These are phyloP conservation scores for Talaromyces thailandensis DNA, from an alignment of 495 filamentous ascomycete genomes.

Conservation along the genomic window DNA sequence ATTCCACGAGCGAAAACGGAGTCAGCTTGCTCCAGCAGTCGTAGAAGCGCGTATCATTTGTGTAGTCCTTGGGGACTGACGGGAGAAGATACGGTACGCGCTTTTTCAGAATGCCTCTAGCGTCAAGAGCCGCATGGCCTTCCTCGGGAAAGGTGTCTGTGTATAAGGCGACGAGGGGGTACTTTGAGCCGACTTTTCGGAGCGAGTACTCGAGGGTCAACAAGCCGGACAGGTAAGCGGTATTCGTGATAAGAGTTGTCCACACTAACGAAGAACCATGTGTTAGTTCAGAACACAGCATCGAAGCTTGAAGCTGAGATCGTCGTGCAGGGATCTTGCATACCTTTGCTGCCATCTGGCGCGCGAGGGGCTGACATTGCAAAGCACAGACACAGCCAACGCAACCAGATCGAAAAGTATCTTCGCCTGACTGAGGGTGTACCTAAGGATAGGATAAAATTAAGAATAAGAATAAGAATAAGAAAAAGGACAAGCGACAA, in stretches of 20 bases:
- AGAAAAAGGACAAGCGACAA: background rate
- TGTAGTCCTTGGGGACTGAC: slow-evolving; percentile 43
- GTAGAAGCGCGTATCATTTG: slow-evolving; percentile 64
- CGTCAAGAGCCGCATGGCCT: slow-evolving; percentile 54
- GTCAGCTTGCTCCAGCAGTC: slow-evolving; percentile 83
- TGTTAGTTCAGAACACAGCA: background rate
- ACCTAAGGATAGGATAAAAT: background rate
- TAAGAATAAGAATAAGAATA: background rate
- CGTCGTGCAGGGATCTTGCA: background rate
- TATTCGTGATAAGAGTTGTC: slow-evolving; percentile 75
- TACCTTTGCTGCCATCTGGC: background rate
- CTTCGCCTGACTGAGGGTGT: background rate
- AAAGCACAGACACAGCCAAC: background rate
- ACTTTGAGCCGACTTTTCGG: slow-evolving; percentile 44
- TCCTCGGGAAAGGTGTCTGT: slow-evolving; percentile 57
- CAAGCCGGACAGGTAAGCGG: slow-evolving; percentile 61
- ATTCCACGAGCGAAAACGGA: slow-evolving; percentile 60
- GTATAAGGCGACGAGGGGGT: slow-evolving; percentile 70
- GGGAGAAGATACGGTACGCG: slow-evolving; percentile 57
- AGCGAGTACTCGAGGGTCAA: slow-evolving; percentile 64
- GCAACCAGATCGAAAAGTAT: background rate
- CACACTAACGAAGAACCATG: slow-evolving; percentile 38
- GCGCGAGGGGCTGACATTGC: background rate
- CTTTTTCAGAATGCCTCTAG: slow-evolving; percentile 52
- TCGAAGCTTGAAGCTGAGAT: background rate